Evolutionary conservation across 768 basidiomycete species (phyloP).

Genomic region (Hemileccinum rubropunctum): DNA sequence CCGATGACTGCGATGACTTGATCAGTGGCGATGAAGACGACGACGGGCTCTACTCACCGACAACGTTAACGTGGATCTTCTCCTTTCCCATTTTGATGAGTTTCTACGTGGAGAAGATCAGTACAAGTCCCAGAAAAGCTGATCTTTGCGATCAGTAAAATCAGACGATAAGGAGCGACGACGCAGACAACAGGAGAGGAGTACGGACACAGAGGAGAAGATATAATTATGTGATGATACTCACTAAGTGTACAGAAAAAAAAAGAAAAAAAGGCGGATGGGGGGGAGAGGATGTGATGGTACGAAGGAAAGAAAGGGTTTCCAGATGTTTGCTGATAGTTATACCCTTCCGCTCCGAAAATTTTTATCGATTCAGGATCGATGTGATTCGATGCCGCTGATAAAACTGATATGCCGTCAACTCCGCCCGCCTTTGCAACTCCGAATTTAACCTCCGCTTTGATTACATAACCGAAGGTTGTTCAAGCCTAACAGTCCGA

Average conservation of each 20-base stretch:
- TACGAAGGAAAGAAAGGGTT: slow-evolving; percentile 35
- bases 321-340: slow-evolving; percentile 51
- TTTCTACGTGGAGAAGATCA: slow-evolving; percentile 38
- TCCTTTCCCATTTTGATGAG: slow-evolving; percentile 90
- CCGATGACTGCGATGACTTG: slow-evolving; percentile 74
- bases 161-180: slow-evolving; percentile 5
- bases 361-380: slow-evolving; percentile 67
- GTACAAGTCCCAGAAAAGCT: slow-evolving; percentile 2
- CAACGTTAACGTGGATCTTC: slow-evolving; percentile 95
- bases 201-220: slow-evolving; percentile 18
- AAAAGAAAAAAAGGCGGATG: slow-evolving; percentile 27
- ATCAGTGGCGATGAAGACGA: slow-evolving; percentile 19
- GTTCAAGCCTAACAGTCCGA: no score
- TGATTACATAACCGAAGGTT: not conserved
- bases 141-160: slow-evolving; percentile 27
- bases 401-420: slow-evolving; percentile 45
- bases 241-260: slow-evolving; percentile 44
- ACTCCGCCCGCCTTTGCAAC: slow-evolving; percentile 37
- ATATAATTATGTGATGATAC: slow-evolving; percentile 22
- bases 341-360: slow-evolving; percentile 55
- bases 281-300: slow-evolving; percentile 36
- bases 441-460: slow-evolving; percentile 15
- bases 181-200: slow-evolving; percentile 18
- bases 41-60: slow-evolving; percentile 58
- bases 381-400: slow-evolving; percentile 49